Conservation (phyloP, 306 rosid genomes). For the Inga laurina region DNA sequence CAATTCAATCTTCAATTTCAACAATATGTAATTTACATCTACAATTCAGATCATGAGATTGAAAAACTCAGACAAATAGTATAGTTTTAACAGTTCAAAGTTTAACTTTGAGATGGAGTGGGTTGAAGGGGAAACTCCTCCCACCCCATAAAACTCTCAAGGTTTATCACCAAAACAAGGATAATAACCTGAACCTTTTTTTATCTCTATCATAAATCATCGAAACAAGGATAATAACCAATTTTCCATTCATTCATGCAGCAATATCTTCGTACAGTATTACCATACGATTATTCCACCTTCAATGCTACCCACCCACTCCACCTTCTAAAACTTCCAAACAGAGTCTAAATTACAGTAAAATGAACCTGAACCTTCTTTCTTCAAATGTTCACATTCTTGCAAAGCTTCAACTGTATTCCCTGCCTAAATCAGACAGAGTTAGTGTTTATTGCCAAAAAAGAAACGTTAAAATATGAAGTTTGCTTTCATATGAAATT, state of each 20-base stretch:
- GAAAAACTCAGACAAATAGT: background rate
- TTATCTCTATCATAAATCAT: background rate
- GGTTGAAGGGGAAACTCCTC: background rate
- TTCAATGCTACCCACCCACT: background rate
- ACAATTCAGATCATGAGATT: constrained; percentile 1
- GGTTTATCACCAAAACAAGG: too few relatives aligned
- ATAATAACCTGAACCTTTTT: background rate
- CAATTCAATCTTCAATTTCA: constrained; percentile 23
- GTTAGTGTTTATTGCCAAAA: constrained; percentile 8
- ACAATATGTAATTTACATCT: constrained; percentile 4
- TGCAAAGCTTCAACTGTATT: constrained; percentile 67
- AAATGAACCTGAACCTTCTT: constrained; percentile 55
- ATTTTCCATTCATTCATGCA: background rate
- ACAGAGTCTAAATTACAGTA: constrained; percentile 17
- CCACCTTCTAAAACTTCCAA: background rate
- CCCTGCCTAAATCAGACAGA: constrained; percentile 68
- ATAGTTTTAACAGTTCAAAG: background rate
- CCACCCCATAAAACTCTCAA: background rate
- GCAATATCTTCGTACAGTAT: background rate
- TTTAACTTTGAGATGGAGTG: background rate
- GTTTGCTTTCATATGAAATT: background rate
- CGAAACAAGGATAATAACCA: background rate
- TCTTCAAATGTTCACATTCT: constrained; percentile 82
- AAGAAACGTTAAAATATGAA: background rate
- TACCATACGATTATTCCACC: background rate